Conservation (phyloP, 2,329 filamentous ascomycete species). For the Penicillium digitatum region DNA sequence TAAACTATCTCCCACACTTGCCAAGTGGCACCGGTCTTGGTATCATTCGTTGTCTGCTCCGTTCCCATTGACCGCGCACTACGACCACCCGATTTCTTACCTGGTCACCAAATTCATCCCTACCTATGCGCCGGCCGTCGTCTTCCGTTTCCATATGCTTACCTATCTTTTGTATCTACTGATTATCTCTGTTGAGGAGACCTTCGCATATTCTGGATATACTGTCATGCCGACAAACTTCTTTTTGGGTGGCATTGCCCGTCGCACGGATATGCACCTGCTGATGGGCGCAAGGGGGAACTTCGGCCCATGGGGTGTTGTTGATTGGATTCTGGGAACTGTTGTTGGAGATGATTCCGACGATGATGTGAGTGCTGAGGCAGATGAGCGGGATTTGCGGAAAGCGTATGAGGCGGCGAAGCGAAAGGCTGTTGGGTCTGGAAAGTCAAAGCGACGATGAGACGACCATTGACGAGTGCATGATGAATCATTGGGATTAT, state of each 20-base stretch:
- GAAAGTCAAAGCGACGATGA: slow-evolving; percentile 4
- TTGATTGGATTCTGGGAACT: slow-evolving; percentile 46
- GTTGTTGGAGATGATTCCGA: slow-evolving; percentile 44
- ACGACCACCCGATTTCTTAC: slow-evolving; percentile 58
- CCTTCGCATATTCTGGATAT: slow-evolving; percentile 59
- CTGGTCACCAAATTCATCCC: slow-evolving; percentile 54
- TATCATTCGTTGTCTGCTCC: slow-evolving; percentile 53
- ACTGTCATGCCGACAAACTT: slow-evolving; percentile 55
- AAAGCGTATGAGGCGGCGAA: slow-evolving; percentile 32
- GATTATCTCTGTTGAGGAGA: slow-evolving; percentile 56
- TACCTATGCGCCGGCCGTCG: slow-evolving; percentile 53
- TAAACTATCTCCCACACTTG: slow-evolving; percentile 50
- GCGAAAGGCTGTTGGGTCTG: slow-evolving; percentile 24
- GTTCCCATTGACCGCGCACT: slow-evolving; percentile 56
- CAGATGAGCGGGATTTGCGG: slow-evolving; percentile 31
- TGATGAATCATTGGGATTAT: not conserved
- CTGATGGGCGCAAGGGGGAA: slow-evolving; percentile 45
- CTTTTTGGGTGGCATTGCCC: slow-evolving; percentile 56
- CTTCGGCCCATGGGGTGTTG: slow-evolving; percentile 45
- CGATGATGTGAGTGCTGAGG: slow-evolving; percentile 47
- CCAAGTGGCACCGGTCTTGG: slow-evolving; percentile 51
- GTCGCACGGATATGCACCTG: slow-evolving; percentile 55
- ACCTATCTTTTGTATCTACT: slow-evolving; percentile 56
- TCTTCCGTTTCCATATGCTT: slow-evolving; percentile 59
- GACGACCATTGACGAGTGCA: not conserved